A percentile compares a stretch with the other conserved stretches of the same genome.
These are phyloP conservation scores for Globisporangium perplexum DNA, from an alignment of 352 stramenopile genomes.

Conservation along the genomic window DNA sequence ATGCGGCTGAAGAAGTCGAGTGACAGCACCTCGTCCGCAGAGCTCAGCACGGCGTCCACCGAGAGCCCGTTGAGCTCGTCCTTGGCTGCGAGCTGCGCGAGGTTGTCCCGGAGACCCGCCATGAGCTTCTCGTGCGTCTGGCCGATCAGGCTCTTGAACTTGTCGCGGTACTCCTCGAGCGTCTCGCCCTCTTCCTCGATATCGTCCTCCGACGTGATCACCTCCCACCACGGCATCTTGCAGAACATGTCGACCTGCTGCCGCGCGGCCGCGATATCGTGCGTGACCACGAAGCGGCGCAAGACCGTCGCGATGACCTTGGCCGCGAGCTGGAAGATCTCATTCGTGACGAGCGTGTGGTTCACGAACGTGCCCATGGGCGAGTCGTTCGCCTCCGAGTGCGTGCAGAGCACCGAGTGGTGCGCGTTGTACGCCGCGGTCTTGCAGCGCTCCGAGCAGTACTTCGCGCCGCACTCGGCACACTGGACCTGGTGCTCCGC, in stretches of 20 bases:
- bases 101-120: slow-evolving; percentile 48
- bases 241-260: slow-evolving; percentile 86
- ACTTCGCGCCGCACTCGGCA: slow-evolving; percentile 61
- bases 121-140: slow-evolving; percentile 59
- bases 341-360: slow-evolving; percentile 85
- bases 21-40: slow-evolving; percentile 49
- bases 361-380: slow-evolving; percentile 81
- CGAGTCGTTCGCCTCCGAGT: slow-evolving; percentile 33
- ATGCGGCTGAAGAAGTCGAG: slow-evolving; percentile 84
- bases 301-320: slow-evolving; percentile 84
- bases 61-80: slow-evolving; percentile 57
- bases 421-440: slow-evolving; percentile 59
- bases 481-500: slow-evolving; percentile 51
- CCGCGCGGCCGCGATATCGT: slow-evolving; percentile 44
- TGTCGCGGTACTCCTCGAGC: slow-evolving; percentile 54
- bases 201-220: slow-evolving; percentile 66
- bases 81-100: slow-evolving; percentile 29
- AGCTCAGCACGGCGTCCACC: slow-evolving; percentile 36
- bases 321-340: slow-evolving; percentile 91
- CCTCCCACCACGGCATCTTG: slow-evolving; percentile 89
- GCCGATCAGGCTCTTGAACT: slow-evolving; percentile 52
- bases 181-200: slow-evolving; percentile 57
- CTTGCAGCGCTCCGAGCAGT: slow-evolving; percentile 81
- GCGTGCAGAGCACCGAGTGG: slow-evolving; percentile 78
- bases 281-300: slow-evolving; percentile 44